Evolutionary conservation across 257 asterid species (phyloP).

Genomic region (Solanum rostratum): DNA sequence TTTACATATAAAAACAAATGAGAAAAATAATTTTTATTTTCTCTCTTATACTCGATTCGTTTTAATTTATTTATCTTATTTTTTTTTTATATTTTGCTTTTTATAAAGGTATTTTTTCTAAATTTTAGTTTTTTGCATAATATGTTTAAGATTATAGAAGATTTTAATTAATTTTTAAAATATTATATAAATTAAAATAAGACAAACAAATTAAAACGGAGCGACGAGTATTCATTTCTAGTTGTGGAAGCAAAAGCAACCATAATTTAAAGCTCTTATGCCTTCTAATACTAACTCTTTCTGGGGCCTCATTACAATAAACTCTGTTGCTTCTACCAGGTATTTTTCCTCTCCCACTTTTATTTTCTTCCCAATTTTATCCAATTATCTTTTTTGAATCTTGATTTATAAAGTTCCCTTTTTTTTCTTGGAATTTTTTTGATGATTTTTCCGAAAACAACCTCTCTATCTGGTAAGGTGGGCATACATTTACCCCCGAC

Average conservation of each 20-base stretch:
- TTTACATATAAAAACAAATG: not conserved
- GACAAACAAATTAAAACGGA: not conserved
- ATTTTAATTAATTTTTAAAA: not conserved
- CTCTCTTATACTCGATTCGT: not conserved
- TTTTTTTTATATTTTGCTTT: rapidly evolving
- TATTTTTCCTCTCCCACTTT: not conserved
- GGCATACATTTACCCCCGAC: no score
- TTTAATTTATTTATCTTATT: not conserved
- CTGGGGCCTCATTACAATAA: not conserved
- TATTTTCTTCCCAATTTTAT: not conserved
- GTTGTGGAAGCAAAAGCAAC: not conserved
- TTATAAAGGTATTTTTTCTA: not conserved
- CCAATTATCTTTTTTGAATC: not conserved
- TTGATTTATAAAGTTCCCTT: not conserved
- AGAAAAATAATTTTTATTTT: not conserved
- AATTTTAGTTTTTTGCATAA: no score
- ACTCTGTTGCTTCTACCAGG: not conserved
- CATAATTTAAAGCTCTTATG: not conserved
- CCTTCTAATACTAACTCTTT: not conserved
- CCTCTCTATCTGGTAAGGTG: no score
- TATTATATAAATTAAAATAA: not conserved
- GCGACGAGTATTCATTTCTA: not conserved
- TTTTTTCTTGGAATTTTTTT: not conserved
- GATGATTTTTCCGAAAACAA: no score
- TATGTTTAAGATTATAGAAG: not conserved